These are phyloP conservation scores for Saccharomyces hybrid DNA, from an alignment of 1,139 yeast species.

Conservation along the genomic window DNA sequence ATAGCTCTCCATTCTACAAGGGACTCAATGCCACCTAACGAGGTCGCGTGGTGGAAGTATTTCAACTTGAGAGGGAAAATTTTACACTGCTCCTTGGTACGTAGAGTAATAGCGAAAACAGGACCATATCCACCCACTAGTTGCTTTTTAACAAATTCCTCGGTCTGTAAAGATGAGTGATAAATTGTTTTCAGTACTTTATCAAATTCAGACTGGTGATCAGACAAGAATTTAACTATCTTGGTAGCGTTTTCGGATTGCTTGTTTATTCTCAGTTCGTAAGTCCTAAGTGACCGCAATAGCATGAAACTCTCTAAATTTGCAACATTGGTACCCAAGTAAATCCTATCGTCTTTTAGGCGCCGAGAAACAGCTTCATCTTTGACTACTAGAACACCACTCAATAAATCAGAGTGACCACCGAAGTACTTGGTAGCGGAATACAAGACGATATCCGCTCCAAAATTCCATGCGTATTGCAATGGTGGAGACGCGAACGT, in stretches of 20 bases:
- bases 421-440: constrained; percentile 89
- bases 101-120: constrained; percentile 59
- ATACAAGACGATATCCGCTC: constrained; percentile 79
- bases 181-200: constrained; percentile 46
- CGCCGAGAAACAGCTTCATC: constrained; percentile 39
- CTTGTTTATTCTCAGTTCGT: constrained; percentile 55
- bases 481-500: constrained; percentile 93
- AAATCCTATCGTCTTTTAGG: constrained; percentile 54
- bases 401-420: constrained; percentile 86
- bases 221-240: constrained; percentile 51
- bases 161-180: constrained; percentile 73
- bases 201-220: constrained; percentile 37
- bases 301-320: constrained; percentile 69
- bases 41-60: constrained; percentile 81
- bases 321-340: constrained; percentile 70
- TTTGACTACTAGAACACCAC: constrained; percentile 68
- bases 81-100: constrained; percentile 49
- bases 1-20: constrained; percentile 85
- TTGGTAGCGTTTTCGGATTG: constrained; percentile 61
- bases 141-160: constrained; percentile 55
- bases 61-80: constrained; percentile 57
- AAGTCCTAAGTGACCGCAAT: constrained; percentile 73
- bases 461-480: constrained; percentile 69
- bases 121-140: constrained; percentile 62
- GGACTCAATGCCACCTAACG: constrained; percentile 90